Evolutionary conservation across 257 asterid species (phyloP), one percentile per base, ranked within the genome.

Genomic region (Jaltomata sinuosa): DNA sequence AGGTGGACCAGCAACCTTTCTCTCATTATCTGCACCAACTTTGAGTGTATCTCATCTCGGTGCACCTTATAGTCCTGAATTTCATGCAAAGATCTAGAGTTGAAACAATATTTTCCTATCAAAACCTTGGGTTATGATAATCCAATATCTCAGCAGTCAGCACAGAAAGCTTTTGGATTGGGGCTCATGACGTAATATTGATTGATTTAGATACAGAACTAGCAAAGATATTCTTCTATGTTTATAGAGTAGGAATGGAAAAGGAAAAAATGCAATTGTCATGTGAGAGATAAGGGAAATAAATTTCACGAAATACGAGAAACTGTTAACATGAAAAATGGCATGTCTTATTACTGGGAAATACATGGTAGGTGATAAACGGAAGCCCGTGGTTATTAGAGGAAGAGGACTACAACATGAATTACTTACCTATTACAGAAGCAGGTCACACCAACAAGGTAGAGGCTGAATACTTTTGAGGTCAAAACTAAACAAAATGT

Each of bases 1-100:
- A 93, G 91, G 93, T 96, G 98, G 85, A 93, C 89, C 83, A 87
- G 84, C 90, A 96, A 76, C 81, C 99, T 88, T 85, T 96, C 99
- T 86, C 94, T 94, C 99, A 96, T 96, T 86, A 96, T 96, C 92
- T 96, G 99, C 80, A 96, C 99, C 87, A 96, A 90, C 92, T 96
- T 96, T 62, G 98, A 89, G 84, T 96, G 98, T 87, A 96, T 96
- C 92, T 96, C 99, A 85, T 96, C 99, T 11, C 93, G 91, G 80
- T 96, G 99, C 83, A 94, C 92, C 87, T 92, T 95, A 81, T 93
- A 96, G 88, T 96, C 99, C 99, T 96, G 53, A n/a, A 79, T 61
- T 61, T 81, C 84, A 64, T 82, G 54, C 42, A 80, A 64, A 19
- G 19, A 45, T 72, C 80, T 42, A 12, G 71, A 68, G 65, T 72